A percentile compares a stretch with the other conserved stretches of the same genome.
Conservation (phyloP, 2,329 filamentous ascomycete genomes). For the Aspergillus niger region DNA sequence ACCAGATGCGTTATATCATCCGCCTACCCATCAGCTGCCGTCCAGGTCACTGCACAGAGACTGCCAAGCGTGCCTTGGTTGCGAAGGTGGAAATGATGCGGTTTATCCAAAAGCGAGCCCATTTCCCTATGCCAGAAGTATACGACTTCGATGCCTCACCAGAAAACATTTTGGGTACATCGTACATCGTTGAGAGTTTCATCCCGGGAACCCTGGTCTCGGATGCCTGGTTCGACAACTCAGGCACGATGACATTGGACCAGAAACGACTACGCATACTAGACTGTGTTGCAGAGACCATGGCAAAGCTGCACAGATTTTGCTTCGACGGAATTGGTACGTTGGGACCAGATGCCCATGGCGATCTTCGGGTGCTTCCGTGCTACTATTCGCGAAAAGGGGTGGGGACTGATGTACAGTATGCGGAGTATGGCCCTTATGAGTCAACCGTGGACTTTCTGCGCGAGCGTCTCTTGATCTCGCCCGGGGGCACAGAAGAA, state of each 20-base stretch:
- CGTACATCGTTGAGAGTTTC: background rate
- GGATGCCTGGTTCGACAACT: conserved; percentile 1
- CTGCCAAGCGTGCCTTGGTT: background rate
- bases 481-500: background rate
- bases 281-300: background rate
- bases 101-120: conserved; percentile 1
- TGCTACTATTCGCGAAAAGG: background rate
- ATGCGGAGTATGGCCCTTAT: conserved; percentile 1
- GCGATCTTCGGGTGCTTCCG: background rate
- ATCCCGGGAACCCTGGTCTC: background rate
- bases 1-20: conserved; percentile 1
- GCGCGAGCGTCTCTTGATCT: background rate
- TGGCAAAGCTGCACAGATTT: conserved; percentile 3
- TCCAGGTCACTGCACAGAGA: background rate
- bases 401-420: background rate
- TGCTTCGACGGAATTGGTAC: background rate
- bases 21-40: conserved; percentile 1
- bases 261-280: conserved; percentile 3
- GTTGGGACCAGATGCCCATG: background rate
- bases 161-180: background rate
- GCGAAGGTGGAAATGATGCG: conserved; percentile 3
- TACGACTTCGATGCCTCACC: background rate
- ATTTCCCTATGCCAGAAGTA: conserved; percentile 2
- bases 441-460: background rate
- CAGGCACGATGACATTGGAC: background rate